These are phyloP conservation scores for Hypoxylon subgilvum DNA, from an alignment of 495 filamentous ascomycete species.

Conservation along the genomic window DNA sequence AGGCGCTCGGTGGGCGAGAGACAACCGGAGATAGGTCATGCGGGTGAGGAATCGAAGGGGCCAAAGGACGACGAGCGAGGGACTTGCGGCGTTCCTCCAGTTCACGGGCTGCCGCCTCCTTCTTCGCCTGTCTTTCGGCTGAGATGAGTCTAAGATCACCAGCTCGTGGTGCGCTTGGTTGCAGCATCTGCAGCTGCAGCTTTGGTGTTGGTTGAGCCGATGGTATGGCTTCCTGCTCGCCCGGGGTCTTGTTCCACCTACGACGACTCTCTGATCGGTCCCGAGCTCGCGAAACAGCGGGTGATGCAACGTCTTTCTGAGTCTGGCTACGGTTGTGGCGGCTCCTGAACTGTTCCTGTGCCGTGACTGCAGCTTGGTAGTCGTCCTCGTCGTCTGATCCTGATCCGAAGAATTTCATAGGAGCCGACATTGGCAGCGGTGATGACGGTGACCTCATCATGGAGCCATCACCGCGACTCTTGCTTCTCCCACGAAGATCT, in stretches of 20 bases:
- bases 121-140: slow-evolving; percentile 64
- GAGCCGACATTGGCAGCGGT: slow-evolving; percentile 69
- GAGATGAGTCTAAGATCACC: slow-evolving; percentile 54
- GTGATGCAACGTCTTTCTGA: slow-evolving; percentile 52
- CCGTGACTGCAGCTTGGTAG: slow-evolving; percentile 64
- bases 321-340: slow-evolving; percentile 66
- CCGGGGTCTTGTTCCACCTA: slow-evolving; percentile 42
- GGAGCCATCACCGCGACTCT: slow-evolving; percentile 61
- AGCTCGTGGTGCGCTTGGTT: slow-evolving; percentile 31
- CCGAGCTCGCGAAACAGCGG: slow-evolving; percentile 47
- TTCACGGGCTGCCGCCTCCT: slow-evolving; percentile 81
- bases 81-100: slow-evolving; percentile 86
- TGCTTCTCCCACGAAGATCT: slow-evolving; percentile 60
- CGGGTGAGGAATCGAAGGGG: slow-evolving; percentile 80
- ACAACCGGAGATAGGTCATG: slow-evolving; percentile 59
- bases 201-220: slow-evolving; percentile 36
- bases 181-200: slow-evolving; percentile 44
- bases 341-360: slow-evolving; percentile 65
- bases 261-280: slow-evolving; percentile 60
- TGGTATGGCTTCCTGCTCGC: slow-evolving; percentile 31
- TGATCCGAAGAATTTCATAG: slow-evolving; percentile 49
- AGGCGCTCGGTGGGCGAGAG: slow-evolving; percentile 43
- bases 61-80: slow-evolving; percentile 77
- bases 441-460: slow-evolving; percentile 77
- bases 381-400: slow-evolving; percentile 65